Conservation (phyloP, 148 eudicot species). For the Fagopyrum esculentum region DNA sequence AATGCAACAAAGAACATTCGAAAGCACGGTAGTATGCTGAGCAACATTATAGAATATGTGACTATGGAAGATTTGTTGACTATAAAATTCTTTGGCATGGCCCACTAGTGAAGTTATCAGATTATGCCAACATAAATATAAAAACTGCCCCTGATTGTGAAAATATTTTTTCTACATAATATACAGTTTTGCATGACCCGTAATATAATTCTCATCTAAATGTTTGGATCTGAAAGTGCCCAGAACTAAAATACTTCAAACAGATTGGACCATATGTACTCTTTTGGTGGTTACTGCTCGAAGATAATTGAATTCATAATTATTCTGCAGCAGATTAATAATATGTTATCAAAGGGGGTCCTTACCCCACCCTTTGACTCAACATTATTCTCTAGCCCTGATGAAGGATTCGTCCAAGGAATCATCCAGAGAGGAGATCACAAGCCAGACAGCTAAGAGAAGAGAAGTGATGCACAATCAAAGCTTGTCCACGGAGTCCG, state of each 20-base stretch:
- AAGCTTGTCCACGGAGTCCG: too few relatives aligned
- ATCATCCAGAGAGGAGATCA: too few relatives aligned
- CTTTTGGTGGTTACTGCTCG: neutral
- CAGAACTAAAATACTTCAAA: neutral
- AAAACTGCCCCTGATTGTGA: neutral
- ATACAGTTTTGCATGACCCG: neutral
- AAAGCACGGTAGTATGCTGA: neutral
- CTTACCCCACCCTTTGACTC: neutral
- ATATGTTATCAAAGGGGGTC: neutral
- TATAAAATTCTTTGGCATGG: neutral
- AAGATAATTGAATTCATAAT: neutral
- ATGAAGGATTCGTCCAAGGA: too few relatives aligned
- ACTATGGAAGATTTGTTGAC: neutral
- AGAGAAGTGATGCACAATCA: too few relatives aligned
- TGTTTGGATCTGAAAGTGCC: neutral
- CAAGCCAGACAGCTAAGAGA: too few relatives aligned
- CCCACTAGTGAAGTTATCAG: neutral
- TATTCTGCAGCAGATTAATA: neutral
- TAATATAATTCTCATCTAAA: neutral
- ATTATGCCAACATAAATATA: neutral
- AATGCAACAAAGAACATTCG: neutral
- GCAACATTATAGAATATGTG: neutral
- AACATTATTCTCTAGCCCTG: neutral
- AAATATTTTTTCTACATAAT: neutral
- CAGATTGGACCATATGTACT: neutral